Evolutionary conservation across 345 rosid genomes (phyloP).

Genomic region (Limnanthes douglasii): DNA sequence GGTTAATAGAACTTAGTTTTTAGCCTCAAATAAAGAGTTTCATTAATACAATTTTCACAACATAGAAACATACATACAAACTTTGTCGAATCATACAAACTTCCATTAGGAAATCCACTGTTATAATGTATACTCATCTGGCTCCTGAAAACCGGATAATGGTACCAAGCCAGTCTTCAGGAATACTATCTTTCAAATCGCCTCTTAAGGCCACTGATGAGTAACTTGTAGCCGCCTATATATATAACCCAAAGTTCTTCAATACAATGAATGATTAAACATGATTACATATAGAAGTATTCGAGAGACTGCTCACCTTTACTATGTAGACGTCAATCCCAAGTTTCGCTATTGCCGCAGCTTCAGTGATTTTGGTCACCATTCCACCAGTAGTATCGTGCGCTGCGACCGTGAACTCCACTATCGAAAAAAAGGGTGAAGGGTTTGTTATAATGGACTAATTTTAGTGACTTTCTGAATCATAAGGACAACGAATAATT

Average conservation of each 20-base stretch:
- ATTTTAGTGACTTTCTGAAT: no score
- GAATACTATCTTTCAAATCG: slow-evolving; percentile 28
- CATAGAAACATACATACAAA: no score
- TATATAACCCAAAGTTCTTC: no score
- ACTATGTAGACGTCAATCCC: slow-evolving; percentile 88
- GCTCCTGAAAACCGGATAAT: slow-evolving; percentile 19
- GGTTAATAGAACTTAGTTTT: no score
- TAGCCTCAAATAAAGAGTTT: no score
- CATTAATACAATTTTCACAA: no score
- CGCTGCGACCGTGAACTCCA: slow-evolving; percentile 61
- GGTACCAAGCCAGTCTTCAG: slow-evolving; percentile 75
- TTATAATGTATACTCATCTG: no score
- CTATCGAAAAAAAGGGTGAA: slow-evolving; percentile 14
- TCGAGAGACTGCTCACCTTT: slow-evolving; percentile 35
- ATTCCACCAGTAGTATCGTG: slow-evolving; percentile 97
- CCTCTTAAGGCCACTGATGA: slow-evolving; percentile 54
- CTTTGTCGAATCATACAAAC: no score
- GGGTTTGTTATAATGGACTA: neutral
- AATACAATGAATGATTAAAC: no score
- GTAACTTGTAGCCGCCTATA: slow-evolving; percentile 67
- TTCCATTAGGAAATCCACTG: no score
- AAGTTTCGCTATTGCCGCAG: slow-evolving; percentile 79
- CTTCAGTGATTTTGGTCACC: slow-evolving; percentile 80
- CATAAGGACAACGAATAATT: neutral
- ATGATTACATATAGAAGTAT: no score